phyloP scores from a whole-genome alignment of 2,329 filamentous ascomycete genomes.

The Colletotrichum australisinense region DNA sequence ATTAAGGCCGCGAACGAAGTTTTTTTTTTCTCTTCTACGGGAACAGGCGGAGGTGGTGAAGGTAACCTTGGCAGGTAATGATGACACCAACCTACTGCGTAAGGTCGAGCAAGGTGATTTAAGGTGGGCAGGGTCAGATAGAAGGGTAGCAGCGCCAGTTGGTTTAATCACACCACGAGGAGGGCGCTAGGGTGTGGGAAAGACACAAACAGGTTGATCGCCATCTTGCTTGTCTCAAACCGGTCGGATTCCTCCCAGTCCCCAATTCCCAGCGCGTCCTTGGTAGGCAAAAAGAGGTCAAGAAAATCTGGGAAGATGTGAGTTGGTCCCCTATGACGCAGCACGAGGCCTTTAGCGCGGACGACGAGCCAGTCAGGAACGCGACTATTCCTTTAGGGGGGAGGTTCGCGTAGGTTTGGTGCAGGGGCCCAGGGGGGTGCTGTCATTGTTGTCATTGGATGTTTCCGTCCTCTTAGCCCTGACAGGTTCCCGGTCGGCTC shows the following conservation, averaged over 20 bases:
- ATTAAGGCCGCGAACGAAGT: not conserved
- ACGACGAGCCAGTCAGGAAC: not conserved
- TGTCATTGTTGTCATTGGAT: not conserved
- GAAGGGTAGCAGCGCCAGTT: not conserved
- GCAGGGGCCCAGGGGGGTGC: not conserved
- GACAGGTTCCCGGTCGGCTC: too few relatives aligned
- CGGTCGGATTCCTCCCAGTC: not conserved
- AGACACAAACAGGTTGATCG: not conserved
- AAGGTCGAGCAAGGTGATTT: not conserved
- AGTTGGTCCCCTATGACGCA: slow-evolving; percentile 29
- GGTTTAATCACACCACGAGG: not conserved
- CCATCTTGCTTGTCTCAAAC: not conserved
- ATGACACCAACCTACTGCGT: not conserved
- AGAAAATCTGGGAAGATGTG: not conserved
- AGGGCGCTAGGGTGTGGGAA: not conserved
- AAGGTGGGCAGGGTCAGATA: not conserved
- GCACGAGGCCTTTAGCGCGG: not conserved
- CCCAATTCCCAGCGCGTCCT: not conserved
- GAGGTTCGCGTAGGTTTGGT: not conserved
- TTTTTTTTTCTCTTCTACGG: too few relatives aligned
- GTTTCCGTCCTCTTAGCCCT: too few relatives aligned
- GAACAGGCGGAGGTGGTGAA: not conserved
- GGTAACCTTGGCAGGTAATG: not conserved
- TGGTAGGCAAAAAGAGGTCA: not conserved
- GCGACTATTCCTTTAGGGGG: not conserved